A percentile compares a stretch with the other conserved stretches of the same genome.
Conservation (phyloP, 768 basidiomycete species). For the Tulasnella sp. region DNA sequence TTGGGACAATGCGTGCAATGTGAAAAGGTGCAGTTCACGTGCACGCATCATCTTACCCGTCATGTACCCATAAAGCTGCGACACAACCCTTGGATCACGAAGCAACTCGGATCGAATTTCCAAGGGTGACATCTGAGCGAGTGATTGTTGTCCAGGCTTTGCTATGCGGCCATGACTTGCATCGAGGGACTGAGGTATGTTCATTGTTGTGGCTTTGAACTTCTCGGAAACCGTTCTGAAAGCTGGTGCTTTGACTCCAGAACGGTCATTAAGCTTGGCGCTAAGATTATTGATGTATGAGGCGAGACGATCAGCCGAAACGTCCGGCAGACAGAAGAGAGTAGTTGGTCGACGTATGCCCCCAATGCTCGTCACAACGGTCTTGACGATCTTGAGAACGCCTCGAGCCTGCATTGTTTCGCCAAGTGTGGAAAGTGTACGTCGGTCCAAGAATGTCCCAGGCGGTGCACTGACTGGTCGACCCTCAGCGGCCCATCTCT, state of each 20-base stretch:
- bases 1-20: slow-evolving; percentile 36
- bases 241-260: neutral
- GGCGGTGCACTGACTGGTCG: slow-evolving; percentile 58
- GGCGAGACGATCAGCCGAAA: slow-evolving; percentile 40
- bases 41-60: slow-evolving; percentile 52
- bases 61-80: slow-evolving; percentile 63
- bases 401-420: slow-evolving; percentile 50
- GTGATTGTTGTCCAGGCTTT: neutral
- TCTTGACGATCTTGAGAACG: slow-evolving; percentile 56
- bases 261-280: neutral
- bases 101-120: slow-evolving; percentile 39
- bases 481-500: slow-evolving; percentile 41
- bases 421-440: slow-evolving; percentile 50
- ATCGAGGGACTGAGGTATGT: too few species aligned
- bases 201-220: too few species aligned
- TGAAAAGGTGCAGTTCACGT: slow-evolving; percentile 47
- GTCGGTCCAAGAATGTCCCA: slow-evolving; percentile 59
- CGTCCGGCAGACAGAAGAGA: slow-evolving; percentile 52
- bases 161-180: too few species aligned
- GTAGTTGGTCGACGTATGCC: slow-evolving; percentile 46
- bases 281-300: neutral
- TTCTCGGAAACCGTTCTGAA: too few species aligned
- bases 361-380: slow-evolving; percentile 44
- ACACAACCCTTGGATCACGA: slow-evolving; percentile 55
- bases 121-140: slow-evolving; percentile 1